Percentiles rank a stretch among this genome's conserved stretches.
Conservation (phyloP, 179 eudicot genomes). For the Actinidia arguta region DNA sequence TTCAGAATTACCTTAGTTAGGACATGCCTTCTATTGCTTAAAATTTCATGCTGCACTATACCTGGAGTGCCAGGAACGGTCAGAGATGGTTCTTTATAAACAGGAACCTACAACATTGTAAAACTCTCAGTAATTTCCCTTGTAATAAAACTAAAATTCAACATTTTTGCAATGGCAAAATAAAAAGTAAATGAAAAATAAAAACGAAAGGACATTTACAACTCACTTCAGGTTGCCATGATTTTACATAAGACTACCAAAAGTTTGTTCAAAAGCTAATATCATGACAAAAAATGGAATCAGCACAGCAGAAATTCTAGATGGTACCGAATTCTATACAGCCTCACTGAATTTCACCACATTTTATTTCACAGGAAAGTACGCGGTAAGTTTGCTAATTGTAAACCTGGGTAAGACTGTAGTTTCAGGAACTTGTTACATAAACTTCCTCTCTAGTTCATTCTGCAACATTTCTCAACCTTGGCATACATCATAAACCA, state of each 20-base stretch:
- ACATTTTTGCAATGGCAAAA: neutral
- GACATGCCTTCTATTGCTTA: slow-evolving; percentile 93
- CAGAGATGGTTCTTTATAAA: slow-evolving; percentile 65
- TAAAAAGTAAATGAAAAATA: neutral
- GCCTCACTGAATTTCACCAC: neutral
- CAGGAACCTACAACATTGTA: slow-evolving; percentile 64
- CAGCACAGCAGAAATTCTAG: neutral
- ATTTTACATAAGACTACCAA: neutral
- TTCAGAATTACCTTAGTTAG: slow-evolving; percentile 71
- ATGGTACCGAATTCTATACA: slow-evolving; percentile 4
- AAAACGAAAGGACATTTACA: slow-evolving; percentile 6
- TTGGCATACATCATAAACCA: neutral
- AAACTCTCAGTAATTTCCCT: slow-evolving; percentile 1
- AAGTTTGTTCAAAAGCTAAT: neutral
- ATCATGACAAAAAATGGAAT: neutral
- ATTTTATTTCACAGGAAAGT: neutral
- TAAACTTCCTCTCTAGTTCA: neutral
- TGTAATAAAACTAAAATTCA: slow-evolving; percentile 4
- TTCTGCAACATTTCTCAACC: slow-evolving; percentile 2
- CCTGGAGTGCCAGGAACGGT: slow-evolving; percentile 84
- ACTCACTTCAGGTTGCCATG: neutral
- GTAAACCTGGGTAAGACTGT: neutral
- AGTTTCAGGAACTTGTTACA: neutral
- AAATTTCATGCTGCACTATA: slow-evolving; percentile 89
- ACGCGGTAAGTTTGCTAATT: neutral